Conservation (phyloP, 1,284 basidiomycete genomes). For the Hypsizygus ulmarius region DNA sequence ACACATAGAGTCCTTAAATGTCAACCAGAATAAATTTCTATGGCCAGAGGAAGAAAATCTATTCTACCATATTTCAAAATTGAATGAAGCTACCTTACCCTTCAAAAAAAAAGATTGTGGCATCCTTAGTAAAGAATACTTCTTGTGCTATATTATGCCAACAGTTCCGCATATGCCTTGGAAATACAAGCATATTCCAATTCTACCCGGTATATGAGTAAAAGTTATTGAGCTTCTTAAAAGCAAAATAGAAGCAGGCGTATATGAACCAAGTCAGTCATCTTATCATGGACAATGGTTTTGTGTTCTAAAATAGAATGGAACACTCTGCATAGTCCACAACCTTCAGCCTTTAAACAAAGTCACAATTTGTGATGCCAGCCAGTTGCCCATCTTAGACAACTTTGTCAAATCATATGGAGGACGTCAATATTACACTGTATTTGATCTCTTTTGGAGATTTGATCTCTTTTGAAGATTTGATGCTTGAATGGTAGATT, state of each 20-base stretch:
- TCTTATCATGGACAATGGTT: slow-evolving; percentile 40
- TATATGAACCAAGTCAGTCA: slow-evolving; percentile 24
- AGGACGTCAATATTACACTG: slow-evolving; percentile 28
- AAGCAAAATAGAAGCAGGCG: slow-evolving; percentile 24
- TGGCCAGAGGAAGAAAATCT: slow-evolving; percentile 16
- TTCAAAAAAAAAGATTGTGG: slow-evolving; percentile 35
- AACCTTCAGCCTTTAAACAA: slow-evolving; percentile 29
- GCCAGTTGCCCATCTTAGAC: slow-evolving; percentile 31
- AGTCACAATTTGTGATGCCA: slow-evolving; percentile 29
- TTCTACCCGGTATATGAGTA: slow-evolving; percentile 35
- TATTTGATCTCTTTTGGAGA: slow-evolving; percentile 33
- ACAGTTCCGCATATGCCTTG: slow-evolving; percentile 35
- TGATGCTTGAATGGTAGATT: slow-evolving; percentile 21
- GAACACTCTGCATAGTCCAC: slow-evolving; percentile 29
- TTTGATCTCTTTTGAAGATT: no score
- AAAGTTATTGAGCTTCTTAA: slow-evolving; percentile 33
- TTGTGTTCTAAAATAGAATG: slow-evolving; percentile 32
- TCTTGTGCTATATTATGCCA: slow-evolving; percentile 33
- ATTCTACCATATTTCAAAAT: slow-evolving; percentile 25
- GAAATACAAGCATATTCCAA: slow-evolving; percentile 35
- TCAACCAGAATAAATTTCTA: neutral
- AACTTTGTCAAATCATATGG: slow-evolving; percentile 32
- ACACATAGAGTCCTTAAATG: slow-evolving; percentile 10
- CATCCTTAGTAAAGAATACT: slow-evolving; percentile 33
- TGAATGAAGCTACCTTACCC: slow-evolving; percentile 29